A percentile compares a stretch with the other conserved stretches of the same genome.
Conservation (phyloP, 331 rosid genomes). For the Cydonia oblonga region DNA sequence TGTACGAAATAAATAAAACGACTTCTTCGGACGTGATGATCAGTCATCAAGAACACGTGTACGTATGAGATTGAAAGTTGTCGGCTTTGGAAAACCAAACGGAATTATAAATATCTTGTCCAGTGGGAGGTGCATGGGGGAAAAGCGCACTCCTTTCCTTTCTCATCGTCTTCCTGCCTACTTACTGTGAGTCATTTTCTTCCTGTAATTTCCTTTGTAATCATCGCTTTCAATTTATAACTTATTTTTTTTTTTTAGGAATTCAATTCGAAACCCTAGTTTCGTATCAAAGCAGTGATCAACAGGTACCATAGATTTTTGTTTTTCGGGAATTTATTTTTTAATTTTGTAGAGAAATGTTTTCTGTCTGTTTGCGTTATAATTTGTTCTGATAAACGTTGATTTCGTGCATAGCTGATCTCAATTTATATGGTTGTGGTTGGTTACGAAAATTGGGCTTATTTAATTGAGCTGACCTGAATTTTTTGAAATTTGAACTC, state of each 20-base stretch:
- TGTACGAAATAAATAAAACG: neutral
- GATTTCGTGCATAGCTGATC: neutral
- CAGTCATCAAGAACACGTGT: neutral
- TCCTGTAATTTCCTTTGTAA: neutral
- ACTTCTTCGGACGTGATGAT: neutral
- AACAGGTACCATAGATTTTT: neutral
- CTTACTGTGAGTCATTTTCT: conserved; percentile 11
- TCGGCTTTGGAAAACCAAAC: neutral
- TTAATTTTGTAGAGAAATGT: neutral
- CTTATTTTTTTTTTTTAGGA: neutral
- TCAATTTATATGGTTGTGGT: neutral
- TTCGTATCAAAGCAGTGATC: neutral
- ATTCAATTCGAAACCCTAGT: neutral
- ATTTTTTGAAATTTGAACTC: neutral
- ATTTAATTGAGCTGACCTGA: neutral
- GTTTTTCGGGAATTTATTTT: too few species aligned
- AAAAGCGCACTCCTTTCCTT: neutral
- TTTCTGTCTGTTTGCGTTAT: neutral
- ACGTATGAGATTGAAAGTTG: neutral
- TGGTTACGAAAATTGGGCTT: neutral
- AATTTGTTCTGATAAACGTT: neutral
- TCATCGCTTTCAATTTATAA: neutral
- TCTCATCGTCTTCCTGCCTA: neutral
- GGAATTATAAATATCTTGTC: neutral
- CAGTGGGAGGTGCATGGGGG: neutral